phyloP scores from a whole-genome alignment of 2,329 filamentous ascomycete genomes.

The Fusarium lateritium region DNA sequence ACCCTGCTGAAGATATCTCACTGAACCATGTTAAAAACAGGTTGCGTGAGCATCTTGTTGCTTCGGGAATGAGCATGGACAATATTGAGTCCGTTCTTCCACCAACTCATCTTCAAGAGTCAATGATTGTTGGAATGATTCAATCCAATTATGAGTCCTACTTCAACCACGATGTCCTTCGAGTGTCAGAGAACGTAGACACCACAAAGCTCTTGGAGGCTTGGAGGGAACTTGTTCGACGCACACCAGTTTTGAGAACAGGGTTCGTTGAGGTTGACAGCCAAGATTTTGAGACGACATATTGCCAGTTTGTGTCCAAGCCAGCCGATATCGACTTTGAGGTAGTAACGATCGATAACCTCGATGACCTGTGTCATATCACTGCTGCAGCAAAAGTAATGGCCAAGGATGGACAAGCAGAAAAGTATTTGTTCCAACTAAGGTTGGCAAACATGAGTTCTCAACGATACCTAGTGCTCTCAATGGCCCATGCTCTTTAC shows the following conservation, averaged over 20 bases:
- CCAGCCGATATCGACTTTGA: constrained; percentile 39
- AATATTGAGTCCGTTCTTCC: constrained; percentile 75
- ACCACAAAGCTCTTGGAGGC: constrained; percentile 69
- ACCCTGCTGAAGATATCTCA: not conserved
- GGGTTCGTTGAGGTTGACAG: constrained; percentile 78
- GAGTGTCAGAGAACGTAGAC: constrained; percentile 70
- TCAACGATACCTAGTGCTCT: constrained; percentile 69
- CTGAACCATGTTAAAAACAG: constrained; percentile 48
- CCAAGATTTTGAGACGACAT: constrained; percentile 65
- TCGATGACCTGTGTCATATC: constrained; percentile 55
- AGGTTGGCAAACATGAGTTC: constrained; percentile 55
- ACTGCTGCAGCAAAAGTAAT: constrained; percentile 55
- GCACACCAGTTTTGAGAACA: constrained; percentile 81
- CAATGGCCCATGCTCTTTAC: constrained; percentile 89
- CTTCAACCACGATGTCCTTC: constrained; percentile 86
- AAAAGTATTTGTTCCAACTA: constrained; percentile 64
- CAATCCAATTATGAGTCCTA: constrained; percentile 81
- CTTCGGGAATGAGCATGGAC: constrained; percentile 53
- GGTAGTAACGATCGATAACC: constrained; percentile 43
- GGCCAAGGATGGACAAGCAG: constrained; percentile 57
- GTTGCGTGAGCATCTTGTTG: constrained; percentile 58
- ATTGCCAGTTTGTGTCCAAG: constrained; percentile 64
- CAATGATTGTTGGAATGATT: constrained; percentile 87
- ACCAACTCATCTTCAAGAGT: constrained; percentile 87
- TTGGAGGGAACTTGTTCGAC: constrained; percentile 71